These are phyloP conservation scores for Coprinellus micaceus DNA, from an alignment of 768 basidiomycete species.

Conservation along the genomic window DNA sequence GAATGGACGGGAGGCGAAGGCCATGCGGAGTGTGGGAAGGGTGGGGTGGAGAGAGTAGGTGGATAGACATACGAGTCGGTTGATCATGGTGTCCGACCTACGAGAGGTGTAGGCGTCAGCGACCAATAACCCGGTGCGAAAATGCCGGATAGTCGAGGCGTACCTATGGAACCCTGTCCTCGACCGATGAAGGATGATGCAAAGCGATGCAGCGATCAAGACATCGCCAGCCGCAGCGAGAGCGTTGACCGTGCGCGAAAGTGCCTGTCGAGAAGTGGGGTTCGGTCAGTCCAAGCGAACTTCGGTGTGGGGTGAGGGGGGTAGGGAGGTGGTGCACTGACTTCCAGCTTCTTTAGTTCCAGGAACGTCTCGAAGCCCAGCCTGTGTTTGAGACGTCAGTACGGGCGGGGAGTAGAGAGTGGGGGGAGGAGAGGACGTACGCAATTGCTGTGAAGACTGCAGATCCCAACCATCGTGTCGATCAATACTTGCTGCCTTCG, in stretches of 20 bases:
- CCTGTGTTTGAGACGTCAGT: no score
- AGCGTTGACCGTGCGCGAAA: conserved; percentile 43
- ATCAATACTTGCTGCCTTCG: no score
- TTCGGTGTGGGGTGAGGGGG: no score
- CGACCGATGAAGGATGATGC: conserved; percentile 37
- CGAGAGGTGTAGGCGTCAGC: conserved; percentile 1
- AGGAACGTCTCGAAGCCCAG: no score
- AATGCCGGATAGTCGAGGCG: conserved; percentile 1
- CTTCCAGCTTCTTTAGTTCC: no score
- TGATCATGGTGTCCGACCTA: conserved; percentile 46
- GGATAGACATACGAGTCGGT: conserved; percentile 39
- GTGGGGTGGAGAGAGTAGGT: no score
- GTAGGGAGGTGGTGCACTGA: no score
- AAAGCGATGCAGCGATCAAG: conserved; percentile 42
- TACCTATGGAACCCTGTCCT: conserved; percentile 49
- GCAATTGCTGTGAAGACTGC: conserved; percentile 12
- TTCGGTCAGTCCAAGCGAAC: no score
- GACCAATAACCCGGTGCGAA: background rate
- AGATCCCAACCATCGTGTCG: background rate
- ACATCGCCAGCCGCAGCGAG: conserved; percentile 44
- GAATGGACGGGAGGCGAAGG: no score
- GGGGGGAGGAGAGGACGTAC: conserved; percentile 1
- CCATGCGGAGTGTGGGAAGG: no score
- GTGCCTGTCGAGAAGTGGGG: conserved; percentile 18
- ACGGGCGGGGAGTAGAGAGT: background rate